Evolutionary conservation across 1,284 basidiomycete species (phyloP).

Genomic region (Ustilago cynodontis): DNA sequence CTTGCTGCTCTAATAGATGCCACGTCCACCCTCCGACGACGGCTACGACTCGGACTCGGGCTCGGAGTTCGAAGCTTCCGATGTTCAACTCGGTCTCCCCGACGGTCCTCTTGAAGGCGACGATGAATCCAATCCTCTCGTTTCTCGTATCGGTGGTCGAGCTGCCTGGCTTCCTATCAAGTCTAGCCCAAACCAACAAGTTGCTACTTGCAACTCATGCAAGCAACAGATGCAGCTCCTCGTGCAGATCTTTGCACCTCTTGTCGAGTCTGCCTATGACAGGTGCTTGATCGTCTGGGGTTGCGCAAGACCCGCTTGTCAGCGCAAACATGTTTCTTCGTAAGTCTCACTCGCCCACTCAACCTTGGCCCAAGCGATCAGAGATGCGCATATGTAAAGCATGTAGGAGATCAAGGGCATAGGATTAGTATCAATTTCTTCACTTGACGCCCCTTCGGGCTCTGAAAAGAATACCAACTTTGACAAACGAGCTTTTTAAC

Average conservation of each 20-base stretch:
- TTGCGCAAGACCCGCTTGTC: conserved; percentile 61
- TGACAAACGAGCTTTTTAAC: conserved; percentile 70
- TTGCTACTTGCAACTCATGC: conserved; percentile 56
- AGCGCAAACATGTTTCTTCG: conserved; percentile 58
- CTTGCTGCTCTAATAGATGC: conserved; percentile 34
- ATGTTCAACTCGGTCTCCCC: conserved; percentile 64
- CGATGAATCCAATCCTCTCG: conserved; percentile 67
- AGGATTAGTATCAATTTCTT: conserved; percentile 70
- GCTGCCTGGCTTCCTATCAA: conserved; percentile 64
- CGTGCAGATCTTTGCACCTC: conserved; percentile 68
- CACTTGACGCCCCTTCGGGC: conserved; percentile 65
- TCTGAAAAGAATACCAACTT: conserved; percentile 66
- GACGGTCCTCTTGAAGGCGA: conserved; percentile 63
- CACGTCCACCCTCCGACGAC: conserved; percentile 51
- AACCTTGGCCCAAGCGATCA: background rate
- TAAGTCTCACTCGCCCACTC: conserved; percentile 43
- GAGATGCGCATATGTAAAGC: background rate
- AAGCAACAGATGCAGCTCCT: conserved; percentile 66
- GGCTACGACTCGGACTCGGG: conserved; percentile 62
- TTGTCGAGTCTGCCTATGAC: conserved; percentile 65
- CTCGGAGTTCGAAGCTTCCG: conserved; percentile 54
- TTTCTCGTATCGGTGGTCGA: conserved; percentile 66
- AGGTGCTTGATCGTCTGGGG: conserved; percentile 68
- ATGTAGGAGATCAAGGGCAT: conserved; percentile 22
- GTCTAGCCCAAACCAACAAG: conserved; percentile 38